phyloP scores from a whole-genome alignment of 2,329 filamentous ascomycete species.

The Fusarium sp. region DNA sequence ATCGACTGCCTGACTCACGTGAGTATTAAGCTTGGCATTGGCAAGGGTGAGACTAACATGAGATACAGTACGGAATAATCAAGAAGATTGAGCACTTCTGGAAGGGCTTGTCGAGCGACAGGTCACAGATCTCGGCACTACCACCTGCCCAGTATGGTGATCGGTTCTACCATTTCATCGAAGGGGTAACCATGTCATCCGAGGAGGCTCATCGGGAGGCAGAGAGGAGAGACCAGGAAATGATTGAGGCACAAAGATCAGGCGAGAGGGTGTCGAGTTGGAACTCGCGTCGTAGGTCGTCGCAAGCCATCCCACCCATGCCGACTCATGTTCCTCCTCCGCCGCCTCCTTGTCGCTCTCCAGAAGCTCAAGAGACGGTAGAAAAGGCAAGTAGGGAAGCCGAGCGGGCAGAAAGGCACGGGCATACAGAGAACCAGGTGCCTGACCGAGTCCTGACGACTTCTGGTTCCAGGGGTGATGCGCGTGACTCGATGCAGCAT shows the following conservation, averaged over 20 bases:
- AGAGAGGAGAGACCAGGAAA: slow-evolving; percentile 70
- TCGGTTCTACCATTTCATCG: slow-evolving; percentile 92
- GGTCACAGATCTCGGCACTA: slow-evolving; percentile 90
- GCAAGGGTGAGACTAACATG: slow-evolving; percentile 41
- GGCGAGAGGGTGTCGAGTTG: slow-evolving; percentile 53
- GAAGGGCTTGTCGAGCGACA: slow-evolving; percentile 89
- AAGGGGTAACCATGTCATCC: slow-evolving; percentile 87
- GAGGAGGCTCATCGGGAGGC: slow-evolving; percentile 83
- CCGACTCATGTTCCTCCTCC: slow-evolving; percentile 62
- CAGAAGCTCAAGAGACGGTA: slow-evolving; percentile 56
- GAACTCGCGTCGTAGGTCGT: slow-evolving; percentile 50
- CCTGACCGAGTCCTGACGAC: slow-evolving; percentile 71
- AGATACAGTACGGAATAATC: slow-evolving; percentile 83
- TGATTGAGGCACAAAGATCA: slow-evolving; percentile 54
- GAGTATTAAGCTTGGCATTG: slow-evolving; percentile 57
- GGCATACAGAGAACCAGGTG: slow-evolving; percentile 60
- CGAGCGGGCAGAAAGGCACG: slow-evolving; percentile 49
- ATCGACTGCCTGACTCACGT: slow-evolving; percentile 98
- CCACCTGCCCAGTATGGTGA: slow-evolving; percentile 93
- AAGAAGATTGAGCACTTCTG: slow-evolving; percentile 97
- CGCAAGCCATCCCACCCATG: slow-evolving; percentile 56
- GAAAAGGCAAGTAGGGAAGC: slow-evolving; percentile 56
- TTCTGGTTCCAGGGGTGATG: slow-evolving; percentile 49
- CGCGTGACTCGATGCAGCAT: slow-evolving; percentile 69
- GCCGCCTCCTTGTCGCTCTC: slow-evolving; percentile 51